A percentile compares a stretch with the other conserved stretches of the same genome.
These are phyloP conservation scores for Striga asiatica DNA, from an alignment of 257 asterid species.

Conservation along the genomic window DNA sequence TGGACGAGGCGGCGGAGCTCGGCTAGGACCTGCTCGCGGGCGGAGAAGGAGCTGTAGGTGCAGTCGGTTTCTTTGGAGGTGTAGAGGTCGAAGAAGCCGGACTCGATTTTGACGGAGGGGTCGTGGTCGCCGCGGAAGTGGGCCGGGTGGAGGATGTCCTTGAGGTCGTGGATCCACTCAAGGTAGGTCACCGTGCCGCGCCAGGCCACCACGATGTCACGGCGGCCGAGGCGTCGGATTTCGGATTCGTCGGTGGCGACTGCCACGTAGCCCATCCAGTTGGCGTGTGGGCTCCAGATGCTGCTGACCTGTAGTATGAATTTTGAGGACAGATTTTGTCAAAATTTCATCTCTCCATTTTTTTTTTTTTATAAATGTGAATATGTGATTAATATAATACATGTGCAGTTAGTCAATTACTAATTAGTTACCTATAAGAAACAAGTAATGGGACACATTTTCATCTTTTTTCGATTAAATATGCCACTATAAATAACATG, in stretches of 20 bases:
- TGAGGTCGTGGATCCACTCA: constrained; percentile 75
- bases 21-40: constrained; percentile 62
- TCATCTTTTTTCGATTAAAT: no score
- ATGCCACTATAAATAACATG: no score
- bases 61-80: constrained; percentile 44
- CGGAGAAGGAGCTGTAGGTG: constrained; percentile 45
- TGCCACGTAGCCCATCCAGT: constrained; percentile 84
- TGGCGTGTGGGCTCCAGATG: constrained; percentile 73
- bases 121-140: constrained; percentile 62
- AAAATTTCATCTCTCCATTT: no score
- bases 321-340: no score
- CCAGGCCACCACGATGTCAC: constrained; percentile 59
- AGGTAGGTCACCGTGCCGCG: constrained; percentile 73
- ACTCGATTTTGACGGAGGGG: constrained; percentile 54
- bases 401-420: no score
- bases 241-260: constrained; percentile 46
- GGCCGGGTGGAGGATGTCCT: constrained; percentile 62
- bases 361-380: no score
- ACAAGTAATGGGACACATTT: no score
- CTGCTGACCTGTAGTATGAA: constrained; percentile 21
- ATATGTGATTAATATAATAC: no score
- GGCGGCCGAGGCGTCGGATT: constrained; percentile 54
- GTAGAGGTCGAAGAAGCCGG: constrained; percentile 69
- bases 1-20: constrained; percentile 52
- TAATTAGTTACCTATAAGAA: no score